A percentile compares a stretch with the other conserved stretches of the same genome.
Evolutionary conservation across 148 eudicot genomes (phyloP).

Genomic region (Dysphania ambrosioides): DNA sequence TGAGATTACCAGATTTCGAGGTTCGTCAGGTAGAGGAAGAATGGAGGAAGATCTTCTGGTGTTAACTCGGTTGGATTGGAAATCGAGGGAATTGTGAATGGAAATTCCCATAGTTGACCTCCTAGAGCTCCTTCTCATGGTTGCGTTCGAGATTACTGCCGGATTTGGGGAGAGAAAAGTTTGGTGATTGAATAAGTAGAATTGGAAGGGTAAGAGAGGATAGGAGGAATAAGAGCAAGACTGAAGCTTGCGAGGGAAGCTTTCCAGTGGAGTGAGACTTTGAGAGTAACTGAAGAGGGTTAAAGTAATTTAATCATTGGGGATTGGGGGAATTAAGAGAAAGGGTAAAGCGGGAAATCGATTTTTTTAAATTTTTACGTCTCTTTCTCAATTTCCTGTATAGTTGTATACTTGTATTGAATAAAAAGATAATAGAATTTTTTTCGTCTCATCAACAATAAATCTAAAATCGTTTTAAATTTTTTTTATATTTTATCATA

Average conservation of each 20-base stretch:
- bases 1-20: constrained; percentile 8
- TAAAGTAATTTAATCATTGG: neutral
- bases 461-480: too few relatives aligned
- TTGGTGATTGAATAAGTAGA: neutral
- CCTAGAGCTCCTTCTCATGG: constrained; percentile 29
- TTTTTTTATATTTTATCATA: too few relatives aligned
- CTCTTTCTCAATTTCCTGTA: too few relatives aligned
- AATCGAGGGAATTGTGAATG: constrained; percentile 25
- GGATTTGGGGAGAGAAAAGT: neutral
- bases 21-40: constrained; percentile 14
- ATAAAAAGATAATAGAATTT: too few relatives aligned
- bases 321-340: neutral
- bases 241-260: constrained; percentile 31
- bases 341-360: neutral
- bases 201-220: neutral
- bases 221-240: neutral
- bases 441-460: too few relatives aligned
- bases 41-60: constrained; percentile 27
- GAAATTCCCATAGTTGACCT: constrained; percentile 33
- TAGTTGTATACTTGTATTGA: too few relatives aligned
- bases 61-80: neutral
- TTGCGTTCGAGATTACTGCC: neutral
- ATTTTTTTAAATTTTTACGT: too few relatives aligned
- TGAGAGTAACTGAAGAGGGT: neutral
- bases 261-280: neutral